Evolutionary conservation across 2,329 filamentous ascomycete species (phyloP), one percentile per base, ranked within the genome.

Genomic region (Diplocarpon rosae): DNA sequence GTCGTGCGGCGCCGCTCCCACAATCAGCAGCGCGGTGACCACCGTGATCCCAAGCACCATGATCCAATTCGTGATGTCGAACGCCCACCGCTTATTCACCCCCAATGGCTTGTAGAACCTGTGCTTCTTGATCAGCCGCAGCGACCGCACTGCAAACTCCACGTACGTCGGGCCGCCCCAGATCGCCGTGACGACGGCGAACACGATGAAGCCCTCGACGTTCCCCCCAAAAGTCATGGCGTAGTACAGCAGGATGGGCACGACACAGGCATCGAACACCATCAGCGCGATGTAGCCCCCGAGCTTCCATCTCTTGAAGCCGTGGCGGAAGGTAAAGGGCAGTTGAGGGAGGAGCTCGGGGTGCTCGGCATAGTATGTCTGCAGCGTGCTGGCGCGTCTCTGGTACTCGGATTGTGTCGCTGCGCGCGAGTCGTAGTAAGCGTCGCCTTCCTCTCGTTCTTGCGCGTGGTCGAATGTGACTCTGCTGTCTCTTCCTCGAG

Each of bases 151-250:
- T 20, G 61, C 70, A 46, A 73, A 73, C 51, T 75, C 71, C 45
- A 73, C 60, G 44, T 73, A 72, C 5, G 71, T 73, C n/a, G 72
- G 67, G 20, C 72, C 64, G 44, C 72, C 72, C 64, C 72, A 75
- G 49, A 75, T 72, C 30, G 70, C 69, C 0, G 72, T 73, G 35
- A 75, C 66, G 42, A 75, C 65, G 51, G 71, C 70, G 49, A 75
- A 75, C 42, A 71, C 59, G 47, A 66, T 64, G 44, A 60, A 64
- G 36, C 60, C 57, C 29, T 64, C 55, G 2, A 68, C 47, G 1
- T 52, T 50, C 1, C 65, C 65, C 24, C 45, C 52, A 44, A 56
- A 72, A 51, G 63, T 64, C 45, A 76, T 61, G 15, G 66, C 66
- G 50, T 74, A 76, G 62, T 71, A 76, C 4, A 76, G 59, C 1